Evolutionary conservation across 164 flowering plant genomes (phyloP).

Genomic region (Pachysandra terminalis): DNA sequence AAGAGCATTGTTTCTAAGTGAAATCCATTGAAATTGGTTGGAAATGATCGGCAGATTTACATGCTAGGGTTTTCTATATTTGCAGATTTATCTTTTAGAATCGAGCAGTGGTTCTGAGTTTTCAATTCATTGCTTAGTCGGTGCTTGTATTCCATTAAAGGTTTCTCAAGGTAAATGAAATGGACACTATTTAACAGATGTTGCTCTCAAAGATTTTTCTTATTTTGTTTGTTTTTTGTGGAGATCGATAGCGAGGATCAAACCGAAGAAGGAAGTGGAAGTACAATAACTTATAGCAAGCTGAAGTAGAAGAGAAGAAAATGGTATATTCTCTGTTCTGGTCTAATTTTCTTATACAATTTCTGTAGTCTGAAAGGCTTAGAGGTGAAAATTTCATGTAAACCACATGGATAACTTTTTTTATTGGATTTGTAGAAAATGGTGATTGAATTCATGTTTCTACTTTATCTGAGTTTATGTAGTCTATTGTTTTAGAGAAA

Average conservation of each 20-base stretch:
- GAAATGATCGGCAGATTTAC: neutral
- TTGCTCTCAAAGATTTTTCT: neutral
- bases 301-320: neutral
- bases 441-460: too few species aligned
- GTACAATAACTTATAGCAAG: neutral
- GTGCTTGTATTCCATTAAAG: too few species aligned
- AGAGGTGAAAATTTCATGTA: neutral
- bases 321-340: neutral
- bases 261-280: too few species aligned
- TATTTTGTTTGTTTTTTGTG: neutral
- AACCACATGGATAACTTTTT: too few species aligned
- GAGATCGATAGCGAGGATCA: neutral
- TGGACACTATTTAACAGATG: neutral
- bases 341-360: neutral
- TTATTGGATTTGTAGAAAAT: too few species aligned
- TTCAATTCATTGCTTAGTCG: too few species aligned
- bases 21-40: too few species aligned
- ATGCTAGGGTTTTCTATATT: neutral
- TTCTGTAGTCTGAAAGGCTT: neutral
- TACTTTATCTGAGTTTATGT: neutral
- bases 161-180: neutral
- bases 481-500: neutral
- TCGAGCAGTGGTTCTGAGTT: neutral
- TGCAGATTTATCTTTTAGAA: neutral
- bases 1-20: too few species aligned